Evolutionary conservation across 306 rosid genomes (phyloP), one percentile per base, ranked within the genome.

Genomic region (Castanospermum australe): DNA sequence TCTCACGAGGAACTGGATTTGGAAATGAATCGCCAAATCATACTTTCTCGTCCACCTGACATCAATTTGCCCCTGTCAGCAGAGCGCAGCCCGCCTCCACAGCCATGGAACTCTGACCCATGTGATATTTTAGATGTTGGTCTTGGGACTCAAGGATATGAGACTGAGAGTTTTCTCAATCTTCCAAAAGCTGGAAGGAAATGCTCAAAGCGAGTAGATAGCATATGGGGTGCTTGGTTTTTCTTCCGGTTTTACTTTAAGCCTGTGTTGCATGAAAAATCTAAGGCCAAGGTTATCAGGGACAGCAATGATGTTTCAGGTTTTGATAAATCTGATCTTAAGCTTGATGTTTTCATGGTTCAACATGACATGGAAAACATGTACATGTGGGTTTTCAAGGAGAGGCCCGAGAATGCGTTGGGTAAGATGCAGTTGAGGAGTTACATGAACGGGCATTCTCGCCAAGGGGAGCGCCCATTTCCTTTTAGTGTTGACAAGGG

Each of bases 321-420:
- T 59, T 87, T 81, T 0, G 86, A 83, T 62, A 89, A 87, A 57
- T 48, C 89, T 12, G 93, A 89, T 76, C 66, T 89, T 8, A 86
- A 89, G 80, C 87, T 89, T 5, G 93, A 89, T 87, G 89, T 89
- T 61, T 89, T 89, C 69, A 54, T 89, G 85, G 92, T 89, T 38
- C 92, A 89, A 67, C 92, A 89, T 71, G 92, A 89, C 76, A 89
- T 89, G 92, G 92, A 88, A 78, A 88, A 88, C 79, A 84, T 89
- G 88, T 89, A 89, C 55, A 89, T 89, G 92, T 89, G 92, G 92
- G 90, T 86, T 77, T 89, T 89, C 87, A 88, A 88, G 90, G 92
- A 84, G 76, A 86, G 84, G 84, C 92, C 92, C 2, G 90, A 88
- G 10, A 88, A 88, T 76, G 90, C 92, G 0, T 42, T 88, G 50